phyloP scores from a whole-genome alignment of 768 basidiomycete species.

The Lactarius psammicola region DNA sequence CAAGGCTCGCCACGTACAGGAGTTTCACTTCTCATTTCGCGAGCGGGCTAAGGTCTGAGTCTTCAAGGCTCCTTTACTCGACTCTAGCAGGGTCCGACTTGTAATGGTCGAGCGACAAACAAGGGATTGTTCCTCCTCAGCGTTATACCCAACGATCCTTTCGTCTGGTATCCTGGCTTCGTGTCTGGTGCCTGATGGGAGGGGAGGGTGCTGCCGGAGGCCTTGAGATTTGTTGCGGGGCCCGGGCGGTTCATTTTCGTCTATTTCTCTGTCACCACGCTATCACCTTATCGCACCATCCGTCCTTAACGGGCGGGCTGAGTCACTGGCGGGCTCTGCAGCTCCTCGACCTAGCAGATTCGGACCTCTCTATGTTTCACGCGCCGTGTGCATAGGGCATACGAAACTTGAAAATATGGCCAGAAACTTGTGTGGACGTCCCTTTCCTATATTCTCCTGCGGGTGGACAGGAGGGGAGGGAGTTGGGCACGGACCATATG shows the following conservation, averaged over 20 bases:
- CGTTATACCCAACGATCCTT: conserved; percentile 46
- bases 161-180: conserved; percentile 39
- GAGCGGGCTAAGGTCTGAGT: conserved; percentile 86
- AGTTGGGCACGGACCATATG: not conserved
- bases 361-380: not conserved
- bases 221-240: conserved; percentile 29
- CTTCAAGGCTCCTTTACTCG: conserved; percentile 61
- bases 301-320: conserved; percentile 23
- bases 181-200: conserved; percentile 13
- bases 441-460: not conserved
- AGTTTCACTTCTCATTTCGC: conserved; percentile 40
- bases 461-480: not conserved
- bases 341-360: not conserved
- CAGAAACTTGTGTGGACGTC: not conserved
- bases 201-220: conserved; percentile 24
- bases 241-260: conserved; percentile 15
- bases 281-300: conserved; percentile 26
- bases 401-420: not conserved
- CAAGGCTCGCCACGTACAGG: conserved; percentile 65
- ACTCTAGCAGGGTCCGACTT: conserved; percentile 59
- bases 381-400: not conserved
- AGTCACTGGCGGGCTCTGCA: conserved; percentile 18
- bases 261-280: not conserved
- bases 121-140: conserved; percentile 48
- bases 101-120: conserved; percentile 62